Evolutionary conservation across 2,329 filamentous ascomycete species (phyloP).

Genomic region (Pestalotiopsis fici): DNA sequence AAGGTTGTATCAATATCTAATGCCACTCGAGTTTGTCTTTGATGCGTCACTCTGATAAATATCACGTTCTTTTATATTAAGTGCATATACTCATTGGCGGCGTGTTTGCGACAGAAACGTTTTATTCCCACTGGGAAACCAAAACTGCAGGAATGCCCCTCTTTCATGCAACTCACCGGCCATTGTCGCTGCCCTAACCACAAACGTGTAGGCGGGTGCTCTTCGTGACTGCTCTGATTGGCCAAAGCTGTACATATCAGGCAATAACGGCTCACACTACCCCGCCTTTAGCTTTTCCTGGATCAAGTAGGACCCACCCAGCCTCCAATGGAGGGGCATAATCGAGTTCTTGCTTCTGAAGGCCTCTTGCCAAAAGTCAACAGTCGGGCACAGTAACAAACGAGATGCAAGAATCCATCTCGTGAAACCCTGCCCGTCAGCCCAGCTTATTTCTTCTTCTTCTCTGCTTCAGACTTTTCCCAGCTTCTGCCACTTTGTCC

Average conservation of each 20-base stretch:
- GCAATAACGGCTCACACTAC: conserved; percentile 5
- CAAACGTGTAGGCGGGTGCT: not conserved
- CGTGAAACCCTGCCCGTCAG: not conserved
- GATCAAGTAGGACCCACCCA: not conserved
- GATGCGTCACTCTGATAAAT: not conserved
- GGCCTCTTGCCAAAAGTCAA: not conserved
- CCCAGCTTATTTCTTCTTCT: not conserved
- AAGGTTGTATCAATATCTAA: not conserved
- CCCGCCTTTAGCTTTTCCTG: conserved; percentile 5
- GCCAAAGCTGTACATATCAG: not conserved
- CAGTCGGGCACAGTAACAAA: not conserved
- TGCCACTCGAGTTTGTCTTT: not conserved
- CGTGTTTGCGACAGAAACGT: not conserved
- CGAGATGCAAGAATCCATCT: not conserved
- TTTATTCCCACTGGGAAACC: not conserved
- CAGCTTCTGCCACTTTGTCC: not conserved
- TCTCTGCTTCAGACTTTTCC: not conserved
- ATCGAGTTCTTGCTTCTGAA: not conserved
- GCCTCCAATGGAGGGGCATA: not conserved
- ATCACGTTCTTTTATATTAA: not conserved
- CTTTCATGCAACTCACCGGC: not conserved
- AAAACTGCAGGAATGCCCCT: not conserved
- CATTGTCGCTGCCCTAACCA: conserved; percentile 2
- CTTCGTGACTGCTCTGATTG: not conserved
- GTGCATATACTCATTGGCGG: not conserved